These are phyloP conservation scores for Avena eriantha DNA, from an alignment of 176 grass and related monocot species.

Conservation along the genomic window DNA sequence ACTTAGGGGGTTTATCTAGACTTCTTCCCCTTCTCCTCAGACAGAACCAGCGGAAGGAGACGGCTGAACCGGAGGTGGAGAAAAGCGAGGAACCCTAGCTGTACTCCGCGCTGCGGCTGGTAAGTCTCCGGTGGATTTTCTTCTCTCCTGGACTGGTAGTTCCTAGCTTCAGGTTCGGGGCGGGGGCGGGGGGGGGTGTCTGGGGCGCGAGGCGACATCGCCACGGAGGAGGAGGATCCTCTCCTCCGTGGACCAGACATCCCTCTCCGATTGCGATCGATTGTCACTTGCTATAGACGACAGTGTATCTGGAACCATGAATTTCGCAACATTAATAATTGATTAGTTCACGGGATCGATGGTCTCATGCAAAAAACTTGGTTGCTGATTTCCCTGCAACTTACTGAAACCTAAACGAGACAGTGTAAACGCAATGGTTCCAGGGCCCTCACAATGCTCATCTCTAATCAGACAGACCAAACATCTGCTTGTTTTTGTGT, in stretches of 20 bases:
- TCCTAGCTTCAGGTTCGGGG: no score
- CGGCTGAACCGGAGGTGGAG: neutral
- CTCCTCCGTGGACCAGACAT: no score
- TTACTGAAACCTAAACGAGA: neutral
- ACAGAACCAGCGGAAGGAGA: neutral
- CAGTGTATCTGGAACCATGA: neutral
- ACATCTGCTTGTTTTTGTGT: neutral
- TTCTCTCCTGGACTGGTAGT: neutral
- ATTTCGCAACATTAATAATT: neutral
- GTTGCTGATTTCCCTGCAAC: neutral
- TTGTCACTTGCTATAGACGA: no score
- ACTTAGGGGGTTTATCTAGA: no score
- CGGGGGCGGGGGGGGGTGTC: no score
- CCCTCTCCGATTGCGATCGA: no score
- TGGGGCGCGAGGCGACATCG: no score
- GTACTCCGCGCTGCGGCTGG: neutral
- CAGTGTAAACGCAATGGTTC: neutral
- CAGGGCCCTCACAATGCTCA: conserved; percentile 49
- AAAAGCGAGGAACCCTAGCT: neutral
- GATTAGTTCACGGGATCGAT: neutral
- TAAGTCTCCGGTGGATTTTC: neutral
- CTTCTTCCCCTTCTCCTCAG: no score
- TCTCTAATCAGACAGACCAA: neutral
- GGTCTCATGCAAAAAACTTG: neutral
- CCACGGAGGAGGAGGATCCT: no score